phyloP scores from a whole-genome alignment of 768 basidiomycete genomes.

The Tephrocybe sp. region DNA sequence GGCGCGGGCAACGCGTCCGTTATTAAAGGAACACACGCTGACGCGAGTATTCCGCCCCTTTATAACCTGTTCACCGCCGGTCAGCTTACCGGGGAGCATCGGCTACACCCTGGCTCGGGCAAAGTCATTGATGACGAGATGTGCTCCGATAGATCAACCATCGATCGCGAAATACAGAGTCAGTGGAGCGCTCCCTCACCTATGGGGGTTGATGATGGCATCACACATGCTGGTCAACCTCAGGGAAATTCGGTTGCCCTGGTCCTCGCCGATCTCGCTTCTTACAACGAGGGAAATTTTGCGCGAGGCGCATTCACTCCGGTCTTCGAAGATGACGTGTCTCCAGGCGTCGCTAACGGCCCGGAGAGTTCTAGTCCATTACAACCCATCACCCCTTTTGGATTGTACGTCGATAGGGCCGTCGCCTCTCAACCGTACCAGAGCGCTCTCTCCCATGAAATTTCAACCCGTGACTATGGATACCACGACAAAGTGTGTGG shows the following conservation, averaged over 20 bases:
- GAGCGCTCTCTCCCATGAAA: constrained; percentile 7
- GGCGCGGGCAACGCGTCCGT: constrained; percentile 74
- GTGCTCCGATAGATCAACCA: constrained; percentile 35
- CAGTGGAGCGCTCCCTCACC: constrained; percentile 37
- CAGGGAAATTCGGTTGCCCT: constrained; percentile 18
- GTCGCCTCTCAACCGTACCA: constrained; percentile 41
- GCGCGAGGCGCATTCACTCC: constrained; percentile 58
- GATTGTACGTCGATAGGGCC: constrained; percentile 72
- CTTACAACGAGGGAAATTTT: constrained; percentile 29
- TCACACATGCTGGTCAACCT: constrained; percentile 26
- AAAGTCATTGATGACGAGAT: constrained; percentile 47
- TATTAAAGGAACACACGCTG: constrained; percentile 85
- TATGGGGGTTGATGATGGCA: constrained; percentile 21
- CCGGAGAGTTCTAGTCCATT: constrained; percentile 69
- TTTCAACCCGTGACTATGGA: constrained; percentile 7
- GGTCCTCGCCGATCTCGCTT: constrained; percentile 23
- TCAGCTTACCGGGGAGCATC: constrained; percentile 19
- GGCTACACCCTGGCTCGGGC: constrained; percentile 17
- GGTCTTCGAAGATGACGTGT: constrained; percentile 58
- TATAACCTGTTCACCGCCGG: constrained; percentile 27
- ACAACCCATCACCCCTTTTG: constrained; percentile 76
- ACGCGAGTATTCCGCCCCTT: constrained; percentile 85
- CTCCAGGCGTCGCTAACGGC: constrained; percentile 50
- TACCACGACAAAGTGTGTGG: constrained; percentile 18
- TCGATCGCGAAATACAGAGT: constrained; percentile 37